A percentile compares a stretch with the other conserved stretches of the same genome.
phyloP scores from a whole-genome alignment of 176 grass and related monocot genomes.

The Zea mays region Zm-B73-REFERENCE-NAM-5.0 NC_050104.1:21188501-21189000 shows the following conservation, averaged over 20 bases:
- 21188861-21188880: conserved; percentile 55
- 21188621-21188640: too few relatives aligned
- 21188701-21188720: too few relatives aligned
- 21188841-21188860: conserved; percentile 58
- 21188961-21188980: background rate
- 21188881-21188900: conserved; percentile 52
- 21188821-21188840: conserved; percentile 64
- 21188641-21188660: too few relatives aligned
- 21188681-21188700: too few relatives aligned
- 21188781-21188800: conserved; percentile 69
- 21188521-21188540: too few relatives aligned
- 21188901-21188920: conserved; percentile 82
- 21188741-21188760: background rate
- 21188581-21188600: too few relatives aligned
- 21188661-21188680: too few relatives aligned
- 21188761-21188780: conserved; percentile 42
- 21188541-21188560: too few relatives aligned
- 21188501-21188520: too few relatives aligned
- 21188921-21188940: background rate
- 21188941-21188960: background rate
- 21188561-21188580: too few relatives aligned
- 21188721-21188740: background rate
- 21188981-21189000: too few relatives aligned
- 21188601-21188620: too few relatives aligned
- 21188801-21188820: conserved; percentile 65